Evolutionary conservation across 441 rosid species (phyloP).

Genomic region (Brassica hybrid): DNA sequence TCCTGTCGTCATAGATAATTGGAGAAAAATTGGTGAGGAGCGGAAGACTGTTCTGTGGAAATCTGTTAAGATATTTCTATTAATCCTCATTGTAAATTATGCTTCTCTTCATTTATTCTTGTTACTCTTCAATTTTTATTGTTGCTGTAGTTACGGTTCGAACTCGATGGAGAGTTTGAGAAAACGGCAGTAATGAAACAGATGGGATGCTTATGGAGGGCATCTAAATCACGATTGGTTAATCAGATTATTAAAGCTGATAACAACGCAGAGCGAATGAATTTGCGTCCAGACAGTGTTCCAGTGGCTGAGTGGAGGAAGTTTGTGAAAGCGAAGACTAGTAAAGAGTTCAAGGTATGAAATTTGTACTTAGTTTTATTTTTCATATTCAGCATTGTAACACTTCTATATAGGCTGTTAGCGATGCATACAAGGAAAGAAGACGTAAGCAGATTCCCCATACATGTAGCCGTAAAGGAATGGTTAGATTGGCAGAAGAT

Average conservation of each 20-base stretch:
- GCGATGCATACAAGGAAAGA: conserved; percentile 6
- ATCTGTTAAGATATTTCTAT: not conserved
- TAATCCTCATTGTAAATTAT: too few relatives aligned
- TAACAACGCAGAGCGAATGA: not conserved
- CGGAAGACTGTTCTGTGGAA: not conserved
- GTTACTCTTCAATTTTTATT: too few relatives aligned
- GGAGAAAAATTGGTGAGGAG: not conserved
- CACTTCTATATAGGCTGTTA: not conserved
- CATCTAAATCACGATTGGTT: not conserved
- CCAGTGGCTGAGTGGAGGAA: not conserved
- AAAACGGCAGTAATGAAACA: not conserved
- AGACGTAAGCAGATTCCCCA: too few relatives aligned
- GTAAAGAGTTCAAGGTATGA: not conserved
- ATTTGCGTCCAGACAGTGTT: not conserved
- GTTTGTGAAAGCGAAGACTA: not conserved
- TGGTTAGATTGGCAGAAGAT: too few relatives aligned
- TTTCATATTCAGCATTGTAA: not conserved
- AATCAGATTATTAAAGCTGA: not conserved
- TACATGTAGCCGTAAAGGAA: too few relatives aligned
- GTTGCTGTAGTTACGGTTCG: not conserved
- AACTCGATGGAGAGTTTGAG: not conserved
- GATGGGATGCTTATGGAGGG: too few relatives aligned
- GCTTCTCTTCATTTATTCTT: too few relatives aligned
- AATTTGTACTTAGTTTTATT: too few relatives aligned
- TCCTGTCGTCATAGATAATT: too few relatives aligned